Conservation (phyloP, 208 protist species). For the Naegleria lovaniensis region DNA sequence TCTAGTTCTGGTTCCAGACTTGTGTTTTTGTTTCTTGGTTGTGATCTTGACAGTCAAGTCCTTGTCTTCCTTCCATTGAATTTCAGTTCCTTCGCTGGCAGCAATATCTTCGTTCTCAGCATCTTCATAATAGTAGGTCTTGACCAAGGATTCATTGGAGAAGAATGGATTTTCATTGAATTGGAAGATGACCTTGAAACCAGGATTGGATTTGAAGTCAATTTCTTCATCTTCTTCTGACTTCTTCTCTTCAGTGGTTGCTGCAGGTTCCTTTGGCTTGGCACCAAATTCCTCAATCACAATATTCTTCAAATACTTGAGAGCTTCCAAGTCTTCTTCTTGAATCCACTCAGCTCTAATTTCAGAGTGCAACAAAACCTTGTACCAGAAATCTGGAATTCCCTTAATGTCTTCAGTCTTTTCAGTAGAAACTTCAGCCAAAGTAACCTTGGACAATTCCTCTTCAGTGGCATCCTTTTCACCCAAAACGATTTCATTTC, state of each 20-base stretch:
- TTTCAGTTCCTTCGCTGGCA: constrained; percentile 43
- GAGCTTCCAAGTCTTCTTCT: constrained; percentile 32
- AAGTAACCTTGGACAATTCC: constrained; percentile 32
- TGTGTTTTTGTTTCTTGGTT: constrained; percentile 77
- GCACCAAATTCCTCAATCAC: constrained; percentile 30
- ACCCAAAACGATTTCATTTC: constrained; percentile 37
- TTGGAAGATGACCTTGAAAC: constrained; percentile 68
- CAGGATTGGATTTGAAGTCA: constrained; percentile 29
- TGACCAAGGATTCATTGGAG: constrained; percentile 70
- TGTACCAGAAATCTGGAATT: constrained; percentile 18
- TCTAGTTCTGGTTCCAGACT: constrained; percentile 67
- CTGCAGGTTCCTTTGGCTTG: neutral
- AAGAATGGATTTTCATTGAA: constrained; percentile 82
- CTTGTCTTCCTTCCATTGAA: constrained; percentile 68
- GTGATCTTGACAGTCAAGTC: constrained; percentile 71
- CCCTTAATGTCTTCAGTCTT: constrained; percentile 25
- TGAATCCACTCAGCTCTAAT: neutral
- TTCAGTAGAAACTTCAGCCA: neutral
- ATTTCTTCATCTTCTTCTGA: neutral
- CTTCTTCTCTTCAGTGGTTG: neutral
- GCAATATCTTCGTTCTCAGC: constrained; percentile 42
- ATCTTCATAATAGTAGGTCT: constrained; percentile 72
- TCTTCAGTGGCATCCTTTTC: constrained; percentile 33
- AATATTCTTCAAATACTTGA: constrained; percentile 31
- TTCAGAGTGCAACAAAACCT: neutral